A percentile compares a stretch with the other conserved stretches of the same genome.
Evolutionary conservation across 768 basidiomycete genomes (phyloP).

Genomic region (Amanita phalloides): DNA sequence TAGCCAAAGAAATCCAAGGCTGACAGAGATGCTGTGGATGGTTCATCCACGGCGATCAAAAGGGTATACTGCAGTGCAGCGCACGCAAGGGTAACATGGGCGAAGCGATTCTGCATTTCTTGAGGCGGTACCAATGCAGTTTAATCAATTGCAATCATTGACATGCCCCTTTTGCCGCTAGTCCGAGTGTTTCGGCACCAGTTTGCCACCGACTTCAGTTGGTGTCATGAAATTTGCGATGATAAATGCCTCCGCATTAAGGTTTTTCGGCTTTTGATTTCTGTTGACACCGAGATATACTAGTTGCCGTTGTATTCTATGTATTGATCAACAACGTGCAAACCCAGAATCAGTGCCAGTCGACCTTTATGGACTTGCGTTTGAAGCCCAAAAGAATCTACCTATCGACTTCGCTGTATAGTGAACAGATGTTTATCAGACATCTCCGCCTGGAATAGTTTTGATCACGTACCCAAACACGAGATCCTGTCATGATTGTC

Average conservation of each 20-base stretch:
- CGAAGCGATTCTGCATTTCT: too few species aligned
- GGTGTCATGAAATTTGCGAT: not conserved
- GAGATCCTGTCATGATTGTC: slow-evolving; percentile 44
- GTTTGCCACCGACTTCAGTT: not conserved
- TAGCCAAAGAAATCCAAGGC: too few species aligned
- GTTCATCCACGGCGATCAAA: too few species aligned
- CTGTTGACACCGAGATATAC: not conserved
- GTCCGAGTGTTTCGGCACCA: not conserved
- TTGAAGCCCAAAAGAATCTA: slow-evolving; percentile 6
- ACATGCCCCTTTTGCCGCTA: not conserved
- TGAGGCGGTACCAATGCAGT: not conserved
- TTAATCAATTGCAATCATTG: not conserved
- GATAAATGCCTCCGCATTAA: not conserved
- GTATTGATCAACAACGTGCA: not conserved
- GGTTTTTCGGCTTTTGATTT: not conserved
- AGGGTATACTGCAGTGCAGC: too few species aligned
- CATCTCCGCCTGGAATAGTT: not conserved
- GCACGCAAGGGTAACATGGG: too few species aligned
- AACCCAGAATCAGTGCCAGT: not conserved
- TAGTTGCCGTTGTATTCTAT: not conserved
- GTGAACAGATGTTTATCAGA: slow-evolving; percentile 1
- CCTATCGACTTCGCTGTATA: slow-evolving; percentile 28
- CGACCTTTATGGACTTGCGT: not conserved
- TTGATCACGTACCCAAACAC: slow-evolving; percentile 76
- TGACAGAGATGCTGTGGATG: too few species aligned